Percentiles rank a stretch among this genome's conserved stretches.
Conservation (phyloP, 2,329 filamentous ascomycete species). For the Neoarthrinium moseri region DNA sequence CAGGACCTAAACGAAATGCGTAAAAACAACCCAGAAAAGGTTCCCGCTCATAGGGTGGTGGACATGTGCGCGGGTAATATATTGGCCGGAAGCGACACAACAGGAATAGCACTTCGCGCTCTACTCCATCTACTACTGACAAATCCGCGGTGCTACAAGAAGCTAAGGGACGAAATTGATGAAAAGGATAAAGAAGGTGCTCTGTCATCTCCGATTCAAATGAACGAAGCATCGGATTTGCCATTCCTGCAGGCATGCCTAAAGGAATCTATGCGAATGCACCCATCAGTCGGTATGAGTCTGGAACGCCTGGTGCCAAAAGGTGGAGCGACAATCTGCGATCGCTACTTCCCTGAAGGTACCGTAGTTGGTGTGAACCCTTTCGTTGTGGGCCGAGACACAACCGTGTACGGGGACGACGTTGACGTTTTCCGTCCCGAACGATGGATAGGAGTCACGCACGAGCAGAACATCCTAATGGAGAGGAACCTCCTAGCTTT, state of each 20-base stretch:
- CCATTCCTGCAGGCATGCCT: constrained; percentile 41
- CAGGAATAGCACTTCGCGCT: constrained; percentile 22
- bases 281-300: constrained; percentile 36
- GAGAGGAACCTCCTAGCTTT: background rate
- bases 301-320: constrained; percentile 41
- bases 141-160: background rate
- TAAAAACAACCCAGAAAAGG: too few relatives aligned
- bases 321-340: constrained; percentile 25
- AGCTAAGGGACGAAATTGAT: background rate
- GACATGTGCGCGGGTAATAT: constrained; percentile 17
- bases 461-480: too few relatives aligned
- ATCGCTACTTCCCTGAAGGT: constrained; percentile 21
- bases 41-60: constrained; percentile 25
- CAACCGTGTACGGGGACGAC: constrained; percentile 36
- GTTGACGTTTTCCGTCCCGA: constrained; percentile 37
- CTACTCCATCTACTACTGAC: constrained; percentile 29
- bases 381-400: constrained; percentile 27
- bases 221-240: constrained; percentile 1
- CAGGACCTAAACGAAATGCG: too few relatives aligned
- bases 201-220: background rate
- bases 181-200: background rate
- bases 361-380: constrained; percentile 28
- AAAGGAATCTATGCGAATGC: constrained; percentile 41
- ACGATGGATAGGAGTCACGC: constrained; percentile 40
- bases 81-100: constrained; percentile 11